These are phyloP conservation scores for Suillus luteus DNA, from an alignment of 768 basidiomycete genomes.

Conservation along the genomic window DNA sequence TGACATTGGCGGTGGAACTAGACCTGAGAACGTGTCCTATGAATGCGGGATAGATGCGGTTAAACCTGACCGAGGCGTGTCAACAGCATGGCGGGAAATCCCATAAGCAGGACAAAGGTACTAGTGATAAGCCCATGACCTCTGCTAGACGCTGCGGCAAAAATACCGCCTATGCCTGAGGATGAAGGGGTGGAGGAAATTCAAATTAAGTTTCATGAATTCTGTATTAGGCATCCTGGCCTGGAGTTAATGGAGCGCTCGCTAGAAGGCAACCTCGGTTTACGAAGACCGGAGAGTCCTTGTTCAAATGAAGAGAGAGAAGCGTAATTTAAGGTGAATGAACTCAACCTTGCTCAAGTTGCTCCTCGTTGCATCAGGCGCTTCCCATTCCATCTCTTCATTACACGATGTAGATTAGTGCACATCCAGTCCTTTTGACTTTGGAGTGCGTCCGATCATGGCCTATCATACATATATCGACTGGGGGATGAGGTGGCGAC, in stretches of 20 bases:
- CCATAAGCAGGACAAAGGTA: constrained; percentile 59
- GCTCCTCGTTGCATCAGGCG: constrained; percentile 31
- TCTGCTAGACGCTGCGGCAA: constrained; percentile 17
- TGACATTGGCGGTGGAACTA: constrained; percentile 49
- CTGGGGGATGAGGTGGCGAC: constrained; percentile 18
- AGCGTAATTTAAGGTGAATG: constrained; percentile 45
- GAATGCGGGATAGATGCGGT: constrained; percentile 63
- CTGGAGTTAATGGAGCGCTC: constrained; percentile 25
- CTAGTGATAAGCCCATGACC: constrained; percentile 47
- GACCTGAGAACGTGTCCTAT: constrained; percentile 62
- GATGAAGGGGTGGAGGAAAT: constrained; percentile 7
- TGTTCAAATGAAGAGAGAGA: constrained; percentile 36
- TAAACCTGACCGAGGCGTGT: constrained; percentile 51
- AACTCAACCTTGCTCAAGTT: constrained; percentile 38
- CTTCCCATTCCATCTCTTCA: constrained; percentile 32
- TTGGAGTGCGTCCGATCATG: constrained; percentile 20
- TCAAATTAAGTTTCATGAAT: constrained; percentile 20
- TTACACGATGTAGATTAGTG: constrained; percentile 34
- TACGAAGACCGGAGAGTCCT: constrained; percentile 34
- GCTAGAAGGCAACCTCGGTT: constrained; percentile 32
- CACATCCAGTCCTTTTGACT: constrained; percentile 20
- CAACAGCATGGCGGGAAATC: constrained; percentile 59
- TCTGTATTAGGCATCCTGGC: constrained; percentile 30
- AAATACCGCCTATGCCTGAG: constrained; percentile 8
- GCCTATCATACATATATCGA: constrained; percentile 25